phyloP scores from a whole-genome alignment of 208 protist genomes.

The Leishmania braziliensis region DNA sequence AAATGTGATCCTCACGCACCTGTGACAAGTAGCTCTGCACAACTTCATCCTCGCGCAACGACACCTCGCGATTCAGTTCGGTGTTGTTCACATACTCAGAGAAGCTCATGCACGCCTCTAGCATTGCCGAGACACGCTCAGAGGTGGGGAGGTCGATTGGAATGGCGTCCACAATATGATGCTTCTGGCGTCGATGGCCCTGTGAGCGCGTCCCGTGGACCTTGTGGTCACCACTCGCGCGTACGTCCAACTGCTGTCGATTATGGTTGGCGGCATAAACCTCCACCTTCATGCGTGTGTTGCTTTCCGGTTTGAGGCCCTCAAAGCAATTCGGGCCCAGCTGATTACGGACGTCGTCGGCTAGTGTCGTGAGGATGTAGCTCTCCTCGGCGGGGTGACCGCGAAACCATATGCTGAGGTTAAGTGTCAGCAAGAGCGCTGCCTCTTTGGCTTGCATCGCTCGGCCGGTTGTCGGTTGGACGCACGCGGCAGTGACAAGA shows the following conservation, averaged over 20 bases:
- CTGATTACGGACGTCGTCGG: conserved; percentile 60
- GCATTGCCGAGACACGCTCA: conserved; percentile 67
- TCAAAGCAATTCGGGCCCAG: conserved; percentile 76
- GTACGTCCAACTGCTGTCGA: not conserved
- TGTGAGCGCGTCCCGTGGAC: not conserved
- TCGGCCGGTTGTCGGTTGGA: conserved; percentile 46
- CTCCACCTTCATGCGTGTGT: conserved; percentile 29
- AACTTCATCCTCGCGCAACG: conserved; percentile 58
- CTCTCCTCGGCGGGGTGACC: conserved; percentile 62
- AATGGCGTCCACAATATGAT: conserved; percentile 59
- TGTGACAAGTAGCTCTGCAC: conserved; percentile 53
- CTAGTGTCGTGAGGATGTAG: conserved; percentile 68
- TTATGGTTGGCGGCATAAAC: not conserved
- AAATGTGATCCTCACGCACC: conserved; percentile 54
- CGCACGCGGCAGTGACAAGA: conserved; percentile 64
- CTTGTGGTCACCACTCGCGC: not conserved
- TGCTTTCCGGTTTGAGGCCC: conserved; percentile 58
- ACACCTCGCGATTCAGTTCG: conserved; percentile 36
- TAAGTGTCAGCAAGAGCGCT: conserved; percentile 72
- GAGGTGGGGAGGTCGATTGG: conserved; percentile 63
- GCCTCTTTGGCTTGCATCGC: conserved; percentile 59
- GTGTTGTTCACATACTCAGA: conserved; percentile 81
- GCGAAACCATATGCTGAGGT: conserved; percentile 87
- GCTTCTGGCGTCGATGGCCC: conserved; percentile 15
- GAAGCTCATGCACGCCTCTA: conserved; percentile 76